Evolutionary conservation across 192 early-diverging fungal genomes (phyloP).

Genomic region (Podila verticillata): DNA sequence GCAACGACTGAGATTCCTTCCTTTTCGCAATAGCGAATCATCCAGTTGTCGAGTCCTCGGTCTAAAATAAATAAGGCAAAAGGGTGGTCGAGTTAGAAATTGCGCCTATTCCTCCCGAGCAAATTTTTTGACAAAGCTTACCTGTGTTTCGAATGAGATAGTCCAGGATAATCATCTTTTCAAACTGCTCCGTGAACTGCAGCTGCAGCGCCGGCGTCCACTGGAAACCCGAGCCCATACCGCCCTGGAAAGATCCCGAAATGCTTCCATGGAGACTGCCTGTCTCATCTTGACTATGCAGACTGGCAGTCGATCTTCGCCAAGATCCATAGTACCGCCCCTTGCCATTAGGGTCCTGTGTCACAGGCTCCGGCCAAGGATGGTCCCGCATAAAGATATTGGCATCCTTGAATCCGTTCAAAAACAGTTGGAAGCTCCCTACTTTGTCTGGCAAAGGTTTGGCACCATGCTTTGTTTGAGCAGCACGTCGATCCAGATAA

Average conservation of each 20-base stretch:
- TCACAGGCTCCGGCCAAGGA: constrained; percentile 53
- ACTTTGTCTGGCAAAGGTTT: constrained; percentile 78
- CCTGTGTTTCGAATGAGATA: constrained; percentile 94
- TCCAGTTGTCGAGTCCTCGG: constrained; percentile 84
- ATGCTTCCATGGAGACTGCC: constrained; percentile 20
- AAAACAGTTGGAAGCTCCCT: constrained; percentile 87
- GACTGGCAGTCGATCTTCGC: constrained; percentile 8
- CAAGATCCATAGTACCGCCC: constrained; percentile 9
- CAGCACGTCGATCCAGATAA: constrained; percentile 61
- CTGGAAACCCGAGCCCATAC: constrained; percentile 35
- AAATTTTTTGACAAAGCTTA: constrained; percentile 16
- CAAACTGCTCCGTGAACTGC: constrained; percentile 75
- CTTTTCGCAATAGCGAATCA: constrained; percentile 76
- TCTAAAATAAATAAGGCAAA: constrained; percentile 46
- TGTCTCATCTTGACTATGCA: constrained; percentile 28
- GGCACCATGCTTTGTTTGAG: constrained; percentile 47
- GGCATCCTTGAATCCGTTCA: constrained; percentile 86
- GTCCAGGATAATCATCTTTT: constrained; percentile 85
- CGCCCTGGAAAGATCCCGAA: constrained; percentile 8
- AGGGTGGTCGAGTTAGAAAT: background rate
- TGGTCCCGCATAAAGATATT: constrained; percentile 80
- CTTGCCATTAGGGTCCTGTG: constrained; percentile 1
- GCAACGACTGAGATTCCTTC: constrained; percentile 40
- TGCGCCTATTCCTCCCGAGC: background rate
- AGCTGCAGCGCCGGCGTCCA: constrained; percentile 60